Conservation (phyloP, 2,329 filamentous ascomycete genomes). For the Xylaria sp. region DNA sequence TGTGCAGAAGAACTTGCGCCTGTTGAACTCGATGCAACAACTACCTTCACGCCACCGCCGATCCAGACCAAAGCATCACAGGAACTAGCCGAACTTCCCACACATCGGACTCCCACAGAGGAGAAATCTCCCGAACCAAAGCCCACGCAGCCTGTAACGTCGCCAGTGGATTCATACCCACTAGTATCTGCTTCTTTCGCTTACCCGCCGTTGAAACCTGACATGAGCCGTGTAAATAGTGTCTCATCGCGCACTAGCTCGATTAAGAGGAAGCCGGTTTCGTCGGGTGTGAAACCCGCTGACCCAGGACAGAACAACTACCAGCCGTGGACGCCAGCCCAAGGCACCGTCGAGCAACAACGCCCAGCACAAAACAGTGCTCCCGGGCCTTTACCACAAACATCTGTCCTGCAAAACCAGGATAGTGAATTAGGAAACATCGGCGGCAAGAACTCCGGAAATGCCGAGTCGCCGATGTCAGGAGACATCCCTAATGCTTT, state of each 20-base stretch:
- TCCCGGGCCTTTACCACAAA: slow-evolving; percentile 37
- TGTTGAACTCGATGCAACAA: slow-evolving; percentile 48
- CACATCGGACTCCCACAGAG: slow-evolving; percentile 39
- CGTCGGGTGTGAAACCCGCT: slow-evolving; percentile 20
- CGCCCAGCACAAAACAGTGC: slow-evolving; percentile 26
- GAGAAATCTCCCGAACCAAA: slow-evolving; percentile 32
- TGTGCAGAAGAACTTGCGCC: slow-evolving; percentile 51
- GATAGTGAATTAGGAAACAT: slow-evolving; percentile 44
- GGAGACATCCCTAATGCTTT: slow-evolving; percentile 36
- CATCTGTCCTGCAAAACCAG: slow-evolving; percentile 46
- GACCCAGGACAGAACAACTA: slow-evolving; percentile 36
- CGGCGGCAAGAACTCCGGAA: slow-evolving; percentile 40
- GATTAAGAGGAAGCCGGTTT: slow-evolving; percentile 13
- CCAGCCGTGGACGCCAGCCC: slow-evolving; percentile 41
- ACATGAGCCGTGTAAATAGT: slow-evolving; percentile 8
- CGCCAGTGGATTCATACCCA: slow-evolving; percentile 43
- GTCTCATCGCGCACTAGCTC: not conserved
- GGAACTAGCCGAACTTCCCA: slow-evolving; percentile 43
- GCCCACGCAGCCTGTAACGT: slow-evolving; percentile 14
- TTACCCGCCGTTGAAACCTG: slow-evolving; percentile 41
- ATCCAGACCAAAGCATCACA: slow-evolving; percentile 36
- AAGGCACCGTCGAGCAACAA: slow-evolving; percentile 25
- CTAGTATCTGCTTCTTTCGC: slow-evolving; percentile 49
- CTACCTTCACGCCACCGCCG: slow-evolving; percentile 29
- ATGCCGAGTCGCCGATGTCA: slow-evolving; percentile 17